Conservation (phyloP, 768 basidiomycete species). For the Pisolithus sp. region DNA sequence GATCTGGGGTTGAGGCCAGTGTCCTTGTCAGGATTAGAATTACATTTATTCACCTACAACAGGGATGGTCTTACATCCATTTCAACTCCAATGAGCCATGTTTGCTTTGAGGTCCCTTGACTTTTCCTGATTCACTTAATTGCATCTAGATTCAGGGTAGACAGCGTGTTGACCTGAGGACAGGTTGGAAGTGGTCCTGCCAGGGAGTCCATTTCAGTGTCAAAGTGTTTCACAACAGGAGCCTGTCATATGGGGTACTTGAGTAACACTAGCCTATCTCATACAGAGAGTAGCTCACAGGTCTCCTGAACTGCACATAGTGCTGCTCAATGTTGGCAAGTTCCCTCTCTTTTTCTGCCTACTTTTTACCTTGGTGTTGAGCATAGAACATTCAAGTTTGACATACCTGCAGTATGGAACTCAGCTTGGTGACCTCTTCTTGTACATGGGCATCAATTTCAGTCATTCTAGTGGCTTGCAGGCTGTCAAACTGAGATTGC, state of each 20-base stretch:
- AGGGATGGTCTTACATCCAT: background rate
- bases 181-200: background rate
- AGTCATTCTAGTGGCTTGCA: background rate
- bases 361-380: no score
- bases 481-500: no score
- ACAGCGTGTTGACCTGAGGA: background rate
- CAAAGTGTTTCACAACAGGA: background rate
- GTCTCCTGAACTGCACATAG: no score
- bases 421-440: background rate
- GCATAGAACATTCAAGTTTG: no score
- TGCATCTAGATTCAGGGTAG: background rate
- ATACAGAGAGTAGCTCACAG: no score
- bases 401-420: background rate
- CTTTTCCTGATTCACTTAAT: constrained; percentile 5
- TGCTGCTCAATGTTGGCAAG: no score
- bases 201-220: background rate
- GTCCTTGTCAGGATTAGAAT: background rate
- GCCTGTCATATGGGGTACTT: background rate
- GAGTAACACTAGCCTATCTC: background rate
- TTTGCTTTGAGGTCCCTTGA: background rate
- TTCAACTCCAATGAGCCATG: background rate
- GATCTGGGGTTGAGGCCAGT: background rate
- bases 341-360: no score
- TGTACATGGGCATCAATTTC: background rate
- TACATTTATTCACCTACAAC: background rate